Percentiles rank a stretch among this genome's conserved stretches.
phyloP scores from a whole-genome alignment of 2,329 filamentous ascomycete species.

The Arthrobotrys megalospora region DNA sequence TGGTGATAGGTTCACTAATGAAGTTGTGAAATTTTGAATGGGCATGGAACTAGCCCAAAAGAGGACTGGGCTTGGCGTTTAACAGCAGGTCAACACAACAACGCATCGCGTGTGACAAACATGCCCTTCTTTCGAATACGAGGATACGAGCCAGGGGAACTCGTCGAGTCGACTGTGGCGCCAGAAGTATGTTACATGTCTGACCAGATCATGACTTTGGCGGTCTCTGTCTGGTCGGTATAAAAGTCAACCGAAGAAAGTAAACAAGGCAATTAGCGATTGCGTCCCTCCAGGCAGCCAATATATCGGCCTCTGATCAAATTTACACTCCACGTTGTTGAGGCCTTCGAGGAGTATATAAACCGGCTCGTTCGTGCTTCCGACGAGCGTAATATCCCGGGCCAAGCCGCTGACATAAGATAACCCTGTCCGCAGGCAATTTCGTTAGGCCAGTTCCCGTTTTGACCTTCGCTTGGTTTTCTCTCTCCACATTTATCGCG shows the following conservation, averaged over 20 bases:
- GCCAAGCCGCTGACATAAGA: conserved; percentile 57
- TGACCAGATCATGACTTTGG: background rate
- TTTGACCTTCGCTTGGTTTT: conserved; percentile 27
- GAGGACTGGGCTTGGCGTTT: conserved; percentile 8
- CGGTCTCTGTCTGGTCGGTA: background rate
- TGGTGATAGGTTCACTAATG: background rate
- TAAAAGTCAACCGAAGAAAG: background rate
- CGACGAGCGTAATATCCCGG: conserved; percentile 11
- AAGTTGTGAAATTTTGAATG: conserved; percentile 39
- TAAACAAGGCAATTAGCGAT: background rate
- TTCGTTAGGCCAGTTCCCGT: conserved; percentile 18
- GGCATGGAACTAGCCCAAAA: conserved; percentile 9
- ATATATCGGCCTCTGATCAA: background rate
- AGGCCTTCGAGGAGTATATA: background rate
- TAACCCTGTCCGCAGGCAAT: conserved; percentile 2
- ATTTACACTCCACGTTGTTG: background rate
- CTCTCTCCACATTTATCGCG: conserved; percentile 37
- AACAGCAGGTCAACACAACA: conserved; percentile 36
- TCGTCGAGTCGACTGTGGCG: background rate
- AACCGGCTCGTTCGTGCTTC: conserved; percentile 31
- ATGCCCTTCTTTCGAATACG: background rate
- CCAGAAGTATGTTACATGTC: conserved; percentile 4
- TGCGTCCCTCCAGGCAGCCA: background rate
- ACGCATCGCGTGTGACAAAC: conserved; percentile 19
- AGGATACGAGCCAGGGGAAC: conserved; percentile 13